Conservation (phyloP, 345 rosid species). For the sweet orange (Citrus sinensis) region DVS_A1.0 CM039163.1:41542501-41543000, state of each 20-base stretch:
- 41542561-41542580: conserved; percentile 10
- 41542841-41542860: conserved; percentile 75
- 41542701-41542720: conserved; percentile 35
- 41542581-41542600: not conserved
- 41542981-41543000: not conserved
- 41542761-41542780: not conserved
- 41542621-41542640: not conserved
- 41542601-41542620: conserved; percentile 5
- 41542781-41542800: not conserved
- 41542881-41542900: conserved; percentile 85
- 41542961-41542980: conserved; percentile 79
- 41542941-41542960: conserved; percentile 77
- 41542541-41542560: conserved; percentile 89
- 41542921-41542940: conserved; percentile 54
- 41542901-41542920: conserved; percentile 49
- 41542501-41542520: conserved; percentile 78
- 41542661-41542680: conserved; percentile 96
- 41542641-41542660: conserved; percentile 50
- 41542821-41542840: conserved; percentile 31
- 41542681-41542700: conserved; percentile 61
- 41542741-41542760: conserved; percentile 46
- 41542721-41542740: conserved; percentile 41
- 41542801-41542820: not conserved
- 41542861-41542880: conserved; percentile 89
- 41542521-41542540: conserved; percentile 83